These are phyloP conservation scores for Tetragonia tetragonoides DNA, from an alignment of 148 eudicot genomes.

Conservation along the genomic window DNA sequence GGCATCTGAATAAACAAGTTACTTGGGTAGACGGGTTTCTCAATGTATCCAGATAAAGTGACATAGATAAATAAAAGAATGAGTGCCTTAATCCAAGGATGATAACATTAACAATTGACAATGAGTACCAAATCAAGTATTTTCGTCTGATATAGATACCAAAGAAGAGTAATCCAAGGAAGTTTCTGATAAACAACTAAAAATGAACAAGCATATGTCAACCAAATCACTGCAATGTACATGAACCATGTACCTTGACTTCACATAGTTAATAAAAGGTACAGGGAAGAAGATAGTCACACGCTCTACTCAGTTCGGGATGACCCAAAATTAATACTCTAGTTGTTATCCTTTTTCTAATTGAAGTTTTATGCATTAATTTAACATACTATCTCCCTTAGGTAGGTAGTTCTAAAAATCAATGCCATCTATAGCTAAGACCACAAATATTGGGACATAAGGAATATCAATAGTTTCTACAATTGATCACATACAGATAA, in stretches of 20 bases:
- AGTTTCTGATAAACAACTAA: no score
- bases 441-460: neutral
- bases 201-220: neutral
- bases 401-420: neutral
- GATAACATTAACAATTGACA: no score
- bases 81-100: no score
- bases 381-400: neutral
- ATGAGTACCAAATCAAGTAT: no score
- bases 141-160: no score
- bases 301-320: neutral
- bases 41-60: neutral
- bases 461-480: neutral
- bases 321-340: neutral
- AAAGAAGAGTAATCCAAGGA: no score
- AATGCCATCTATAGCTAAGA: neutral
- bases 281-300: no score
- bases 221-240: neutral
- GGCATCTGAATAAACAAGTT: neutral
- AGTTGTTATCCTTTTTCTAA: neutral
- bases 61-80: neutral
- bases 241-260: neutral
- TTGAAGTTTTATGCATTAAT: neutral
- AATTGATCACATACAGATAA: constrained; percentile 52
- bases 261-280: neutral
- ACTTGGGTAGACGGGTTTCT: no score